These are phyloP conservation scores for Helicostylum pulchrum DNA, from an alignment of 192 early-diverging fungal genomes.

Conservation along the genomic window DNA sequence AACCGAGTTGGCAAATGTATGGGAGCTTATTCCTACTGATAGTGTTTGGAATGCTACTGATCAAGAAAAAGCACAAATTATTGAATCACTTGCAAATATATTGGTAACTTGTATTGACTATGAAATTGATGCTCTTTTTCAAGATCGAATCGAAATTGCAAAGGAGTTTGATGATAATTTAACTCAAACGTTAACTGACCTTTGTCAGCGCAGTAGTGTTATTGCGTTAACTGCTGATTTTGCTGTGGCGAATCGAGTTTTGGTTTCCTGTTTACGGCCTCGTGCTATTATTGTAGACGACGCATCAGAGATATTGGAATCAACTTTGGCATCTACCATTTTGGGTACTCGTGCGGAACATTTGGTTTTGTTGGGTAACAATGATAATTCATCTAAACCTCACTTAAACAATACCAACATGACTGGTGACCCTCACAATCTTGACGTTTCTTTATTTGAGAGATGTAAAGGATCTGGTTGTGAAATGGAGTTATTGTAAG, in stretches of 20 bases:
- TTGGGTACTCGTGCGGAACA: conserved; percentile 22
- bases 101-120: conserved; percentile 5
- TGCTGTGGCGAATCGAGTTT: conserved; percentile 21
- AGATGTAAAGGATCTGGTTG: conserved; percentile 20
- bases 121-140: conserved; percentile 3
- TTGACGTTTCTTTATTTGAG: conserved; percentile 28
- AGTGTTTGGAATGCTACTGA: background rate
- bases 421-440: background rate
- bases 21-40: background rate
- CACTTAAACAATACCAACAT: background rate
- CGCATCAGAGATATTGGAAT: conserved; percentile 19
- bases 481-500: conserved; percentile 10
- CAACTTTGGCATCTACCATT: conserved; percentile 1
- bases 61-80: background rate
- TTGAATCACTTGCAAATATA: background rate
- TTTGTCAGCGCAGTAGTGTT: conserved; percentile 17
- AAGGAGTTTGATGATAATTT: conserved; percentile 9
- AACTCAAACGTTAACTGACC: conserved; percentile 1
- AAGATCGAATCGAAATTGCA: background rate
- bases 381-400: background rate
- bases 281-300: conserved; percentile 28
- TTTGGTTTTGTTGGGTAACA: conserved; percentile 29
- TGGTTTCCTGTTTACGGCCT: conserved; percentile 11
- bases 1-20: background rate
- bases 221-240: conserved; percentile 34